phyloP scores from a whole-genome alignment of 2,329 filamentous ascomycete genomes.

The Epichloe sp. region DNA sequence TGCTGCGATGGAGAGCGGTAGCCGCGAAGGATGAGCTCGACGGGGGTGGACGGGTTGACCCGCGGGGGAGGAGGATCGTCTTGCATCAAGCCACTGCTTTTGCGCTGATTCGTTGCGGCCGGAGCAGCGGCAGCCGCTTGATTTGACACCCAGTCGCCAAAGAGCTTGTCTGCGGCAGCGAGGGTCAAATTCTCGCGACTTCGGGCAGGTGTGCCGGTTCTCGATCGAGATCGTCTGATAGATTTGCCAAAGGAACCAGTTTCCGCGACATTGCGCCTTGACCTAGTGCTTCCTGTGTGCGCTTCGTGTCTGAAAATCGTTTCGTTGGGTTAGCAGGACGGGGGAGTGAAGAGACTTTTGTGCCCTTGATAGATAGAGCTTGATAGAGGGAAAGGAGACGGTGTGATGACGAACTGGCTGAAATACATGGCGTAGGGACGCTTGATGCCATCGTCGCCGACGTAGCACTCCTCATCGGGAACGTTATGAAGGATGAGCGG shows the following conservation, averaged over 20 bases:
- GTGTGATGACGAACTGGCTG: conserved; percentile 36
- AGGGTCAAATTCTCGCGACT: conserved; percentile 47
- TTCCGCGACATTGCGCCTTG: conserved; percentile 42
- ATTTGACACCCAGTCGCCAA: conserved; percentile 42
- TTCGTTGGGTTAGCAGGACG: background rate
- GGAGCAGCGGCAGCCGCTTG: conserved; percentile 25
- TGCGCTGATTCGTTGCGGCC: conserved; percentile 18
- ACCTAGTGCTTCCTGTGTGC: conserved; percentile 32
- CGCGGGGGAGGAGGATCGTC: conserved; percentile 25
- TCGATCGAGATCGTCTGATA: conserved; percentile 48
- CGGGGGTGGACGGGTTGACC: conserved; percentile 29
- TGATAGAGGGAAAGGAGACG: background rate
- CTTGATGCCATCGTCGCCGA: conserved; percentile 51
- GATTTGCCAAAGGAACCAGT: conserved; percentile 55
- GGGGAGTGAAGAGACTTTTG: background rate
- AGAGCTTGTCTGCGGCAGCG: conserved; percentile 48
- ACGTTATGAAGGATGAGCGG: conserved; percentile 57
- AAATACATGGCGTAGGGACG: conserved; percentile 55
- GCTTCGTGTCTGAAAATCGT: conserved; percentile 35
- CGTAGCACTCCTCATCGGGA: conserved; percentile 53
- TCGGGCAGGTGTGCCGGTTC: conserved; percentile 44
- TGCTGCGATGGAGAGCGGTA: conserved; percentile 53
- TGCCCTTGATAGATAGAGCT: conserved; percentile 7
- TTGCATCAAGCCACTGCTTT: conserved; percentile 23
- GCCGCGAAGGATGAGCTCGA: conserved; percentile 76